phyloP scores from a whole-genome alignment of 2,329 filamentous ascomycete species.

The Sordariomycetes sp. region DNA sequence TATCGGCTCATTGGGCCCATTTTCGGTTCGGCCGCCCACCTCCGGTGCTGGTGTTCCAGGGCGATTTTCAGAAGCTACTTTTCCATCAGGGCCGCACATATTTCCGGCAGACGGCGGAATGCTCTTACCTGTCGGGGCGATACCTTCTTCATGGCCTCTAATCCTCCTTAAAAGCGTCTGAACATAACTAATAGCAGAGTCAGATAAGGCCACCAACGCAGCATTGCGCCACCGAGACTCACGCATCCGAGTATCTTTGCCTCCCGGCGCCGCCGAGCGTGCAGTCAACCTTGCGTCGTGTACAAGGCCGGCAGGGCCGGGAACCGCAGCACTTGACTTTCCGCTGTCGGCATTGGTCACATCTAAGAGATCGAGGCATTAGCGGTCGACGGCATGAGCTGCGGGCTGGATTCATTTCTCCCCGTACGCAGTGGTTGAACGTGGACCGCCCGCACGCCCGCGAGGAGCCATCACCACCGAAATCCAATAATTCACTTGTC shows the following conservation, averaged over 20 bases:
- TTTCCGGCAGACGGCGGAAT: neutral
- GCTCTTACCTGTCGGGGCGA: neutral
- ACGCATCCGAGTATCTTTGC: neutral
- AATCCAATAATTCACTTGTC: neutral
- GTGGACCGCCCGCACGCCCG: neutral
- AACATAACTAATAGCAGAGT: neutral
- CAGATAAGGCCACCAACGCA: neutral
- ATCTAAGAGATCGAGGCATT: neutral
- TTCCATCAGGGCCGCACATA: neutral
- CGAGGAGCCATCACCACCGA: neutral
- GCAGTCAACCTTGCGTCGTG: neutral
- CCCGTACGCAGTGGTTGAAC: neutral
- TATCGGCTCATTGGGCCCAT: neutral
- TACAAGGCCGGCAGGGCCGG: neutral
- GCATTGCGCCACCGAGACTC: neutral
- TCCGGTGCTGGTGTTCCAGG: too few relatives aligned
- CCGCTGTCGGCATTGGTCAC: neutral
- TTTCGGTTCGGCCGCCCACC: too few relatives aligned
- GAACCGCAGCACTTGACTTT: neutral
- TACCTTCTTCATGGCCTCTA: neutral
- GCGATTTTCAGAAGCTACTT: too few relatives aligned
- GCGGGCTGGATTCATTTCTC: neutral
- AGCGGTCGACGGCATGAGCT: neutral
- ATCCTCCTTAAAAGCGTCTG: neutral
- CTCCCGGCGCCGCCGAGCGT: neutral